These are phyloP conservation scores for Pseudonitzschia delicatissima DNA, from an alignment of 108 stramenopile species.

Conservation along the genomic window DNA sequence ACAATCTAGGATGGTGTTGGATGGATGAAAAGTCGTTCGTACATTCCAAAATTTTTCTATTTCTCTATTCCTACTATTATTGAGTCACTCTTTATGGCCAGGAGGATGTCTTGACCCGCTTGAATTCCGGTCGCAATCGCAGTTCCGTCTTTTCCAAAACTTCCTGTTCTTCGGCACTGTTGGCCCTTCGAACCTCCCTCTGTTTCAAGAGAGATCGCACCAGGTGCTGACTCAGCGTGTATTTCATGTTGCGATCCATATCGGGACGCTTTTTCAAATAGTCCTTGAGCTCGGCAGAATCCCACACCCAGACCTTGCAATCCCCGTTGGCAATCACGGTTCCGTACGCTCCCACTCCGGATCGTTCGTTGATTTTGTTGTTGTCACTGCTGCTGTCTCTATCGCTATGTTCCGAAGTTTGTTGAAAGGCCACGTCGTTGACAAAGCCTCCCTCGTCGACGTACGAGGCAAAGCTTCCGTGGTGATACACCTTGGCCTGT, in stretches of 20 bases:
- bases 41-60: no score
- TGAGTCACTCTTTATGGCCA: no score
- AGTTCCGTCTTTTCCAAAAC: not conserved
- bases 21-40: no score
- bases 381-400: not conserved
- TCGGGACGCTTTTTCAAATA: conserved; percentile 26
- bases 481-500: conserved; percentile 24
- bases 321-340: conserved; percentile 24
- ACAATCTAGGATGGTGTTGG: no score
- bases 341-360: conserved; percentile 26
- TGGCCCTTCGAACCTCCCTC: conserved; percentile 17
- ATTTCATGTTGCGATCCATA: conserved; percentile 30
- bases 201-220: conserved; percentile 25
- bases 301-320: conserved; percentile 20
- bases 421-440: conserved; percentile 38
- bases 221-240: conserved; percentile 25
- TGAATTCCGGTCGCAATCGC: not conserved
- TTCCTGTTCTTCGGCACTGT: not conserved
- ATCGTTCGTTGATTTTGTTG: not conserved
- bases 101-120: not conserved
- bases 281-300: conserved; percentile 15
- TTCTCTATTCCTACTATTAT: no score
- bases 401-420: not conserved
- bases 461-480: conserved; percentile 15
- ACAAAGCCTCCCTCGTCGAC: conserved; percentile 36